Percentiles rank a stretch among this genome's conserved stretches.
Evolutionary conservation across 2,329 filamentous ascomycete genomes (phyloP).

Genomic region (Fusarium avenaceum): DNA sequence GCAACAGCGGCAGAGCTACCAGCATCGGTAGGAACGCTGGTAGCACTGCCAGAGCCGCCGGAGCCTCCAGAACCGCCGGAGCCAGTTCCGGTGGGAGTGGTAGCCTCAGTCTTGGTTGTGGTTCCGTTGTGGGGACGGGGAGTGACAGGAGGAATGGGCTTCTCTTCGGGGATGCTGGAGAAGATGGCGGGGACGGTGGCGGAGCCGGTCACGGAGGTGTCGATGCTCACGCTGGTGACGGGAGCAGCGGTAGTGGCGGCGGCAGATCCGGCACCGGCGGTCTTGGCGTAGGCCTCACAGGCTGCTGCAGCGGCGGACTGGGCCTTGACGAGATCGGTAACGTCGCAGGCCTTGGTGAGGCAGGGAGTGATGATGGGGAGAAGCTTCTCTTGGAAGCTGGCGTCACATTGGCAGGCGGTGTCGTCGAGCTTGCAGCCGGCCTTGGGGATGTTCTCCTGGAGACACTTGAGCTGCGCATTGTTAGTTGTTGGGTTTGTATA

Average conservation of each 20-base stretch:
- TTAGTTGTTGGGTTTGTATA: constrained; percentile 1
- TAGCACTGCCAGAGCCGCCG: constrained; percentile 19
- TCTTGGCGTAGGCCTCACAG: constrained; percentile 48
- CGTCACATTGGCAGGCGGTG: constrained; percentile 57
- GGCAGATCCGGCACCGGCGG: constrained; percentile 27
- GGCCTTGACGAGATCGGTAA: constrained; percentile 51
- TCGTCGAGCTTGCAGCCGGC: constrained; percentile 56
- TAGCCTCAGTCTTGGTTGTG: not conserved
- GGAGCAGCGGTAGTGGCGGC: constrained; percentile 17
- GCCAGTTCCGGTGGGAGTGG: constrained; percentile 23
- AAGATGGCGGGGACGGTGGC: constrained; percentile 35
- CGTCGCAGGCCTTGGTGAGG: constrained; percentile 53
- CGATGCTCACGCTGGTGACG: constrained; percentile 25
- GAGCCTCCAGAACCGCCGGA: constrained; percentile 5
- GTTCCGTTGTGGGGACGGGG: constrained; percentile 32
- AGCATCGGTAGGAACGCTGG: constrained; percentile 28
- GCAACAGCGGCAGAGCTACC: constrained; percentile 41
- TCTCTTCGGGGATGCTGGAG: constrained; percentile 25
- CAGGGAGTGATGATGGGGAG: constrained; percentile 50
- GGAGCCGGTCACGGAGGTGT: constrained; percentile 33
- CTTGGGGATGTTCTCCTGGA: constrained; percentile 53
- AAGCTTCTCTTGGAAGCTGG: constrained; percentile 52
- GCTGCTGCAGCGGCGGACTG: constrained; percentile 50
- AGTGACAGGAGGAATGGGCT: constrained; percentile 23
- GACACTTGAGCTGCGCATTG: constrained; percentile 51